Conservation (phyloP, 495 filamentous ascomycete species). For the Cairneyella variabilis region DNA sequence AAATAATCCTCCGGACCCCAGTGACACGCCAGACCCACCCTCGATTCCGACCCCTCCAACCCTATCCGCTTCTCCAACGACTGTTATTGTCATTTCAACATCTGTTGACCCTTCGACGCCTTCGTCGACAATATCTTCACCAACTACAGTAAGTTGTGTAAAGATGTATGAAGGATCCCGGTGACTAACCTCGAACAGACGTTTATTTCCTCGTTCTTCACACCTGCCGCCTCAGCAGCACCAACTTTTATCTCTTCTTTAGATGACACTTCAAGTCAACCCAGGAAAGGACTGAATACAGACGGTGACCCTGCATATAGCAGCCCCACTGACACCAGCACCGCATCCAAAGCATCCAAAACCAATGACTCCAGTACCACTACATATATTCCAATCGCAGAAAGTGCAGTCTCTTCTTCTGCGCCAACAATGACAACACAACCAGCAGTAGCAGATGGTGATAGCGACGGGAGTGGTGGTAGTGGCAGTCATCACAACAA, state of each 20-base stretch:
- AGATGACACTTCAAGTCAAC: constrained; percentile 11
- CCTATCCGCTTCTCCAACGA: not conserved
- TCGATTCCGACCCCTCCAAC: not conserved
- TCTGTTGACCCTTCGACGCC: not conserved
- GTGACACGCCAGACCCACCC: not conserved
- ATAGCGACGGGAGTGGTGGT: no score
- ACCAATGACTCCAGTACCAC: not conserved
- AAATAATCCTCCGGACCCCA: not conserved
- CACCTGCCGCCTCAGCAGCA: not conserved
- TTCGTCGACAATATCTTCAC: not conserved
- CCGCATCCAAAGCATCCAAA: not conserved
- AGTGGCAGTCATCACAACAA: not conserved
- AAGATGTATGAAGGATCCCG: not conserved
- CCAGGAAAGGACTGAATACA: constrained; percentile 12
- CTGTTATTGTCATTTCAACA: constrained; percentile 2
- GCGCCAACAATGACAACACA: not conserved
- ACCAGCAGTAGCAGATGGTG: no score
- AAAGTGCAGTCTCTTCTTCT: not conserved
- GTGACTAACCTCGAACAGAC: constrained; percentile 11
- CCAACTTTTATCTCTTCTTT: not conserved
- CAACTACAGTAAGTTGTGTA: not conserved
- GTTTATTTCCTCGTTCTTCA: constrained; percentile 1
- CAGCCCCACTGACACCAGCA: not conserved
- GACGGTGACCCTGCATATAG: constrained; percentile 4
- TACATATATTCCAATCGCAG: not conserved